These are phyloP conservation scores for Sonneratia caseolaris DNA, from an alignment of 345 rosid species.

Conservation along the genomic window DNA sequence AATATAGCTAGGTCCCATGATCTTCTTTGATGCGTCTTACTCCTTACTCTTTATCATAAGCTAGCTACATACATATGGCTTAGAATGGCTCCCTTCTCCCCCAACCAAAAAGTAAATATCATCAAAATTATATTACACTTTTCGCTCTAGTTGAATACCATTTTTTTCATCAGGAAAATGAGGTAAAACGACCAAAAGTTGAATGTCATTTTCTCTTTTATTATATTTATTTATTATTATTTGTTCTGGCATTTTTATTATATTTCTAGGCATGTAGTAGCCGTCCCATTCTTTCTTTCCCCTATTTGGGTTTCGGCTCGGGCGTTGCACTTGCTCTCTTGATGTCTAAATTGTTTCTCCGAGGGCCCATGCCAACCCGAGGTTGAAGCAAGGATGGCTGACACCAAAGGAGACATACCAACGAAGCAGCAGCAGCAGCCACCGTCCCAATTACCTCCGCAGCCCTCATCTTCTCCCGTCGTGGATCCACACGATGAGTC, in stretches of 20 bases:
- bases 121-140: no score
- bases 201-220: no score
- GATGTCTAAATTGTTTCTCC: background rate
- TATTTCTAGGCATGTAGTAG: no score
- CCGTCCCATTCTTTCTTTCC: no score
- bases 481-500: conserved; percentile 38
- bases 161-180: no score
- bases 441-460: conserved; percentile 15
- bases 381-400: conserved; percentile 11
- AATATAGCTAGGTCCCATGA: no score
- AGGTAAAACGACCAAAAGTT: no score
- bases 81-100: background rate
- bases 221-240: no score
- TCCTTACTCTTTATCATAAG: background rate
- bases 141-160: no score
- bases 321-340: background rate
- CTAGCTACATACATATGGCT: background rate
- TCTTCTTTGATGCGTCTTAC: background rate
- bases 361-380: conserved; percentile 12
- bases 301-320: no score
- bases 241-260: no score
- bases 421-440: conserved; percentile 41
- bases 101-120: background rate
- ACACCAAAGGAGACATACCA: conserved; percentile 27
- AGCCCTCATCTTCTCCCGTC: conserved; percentile 42